Base-by-base conservation (phyloP, 2,329 filamentous ascomycete species). In the Helotiales sp. region DNA sequence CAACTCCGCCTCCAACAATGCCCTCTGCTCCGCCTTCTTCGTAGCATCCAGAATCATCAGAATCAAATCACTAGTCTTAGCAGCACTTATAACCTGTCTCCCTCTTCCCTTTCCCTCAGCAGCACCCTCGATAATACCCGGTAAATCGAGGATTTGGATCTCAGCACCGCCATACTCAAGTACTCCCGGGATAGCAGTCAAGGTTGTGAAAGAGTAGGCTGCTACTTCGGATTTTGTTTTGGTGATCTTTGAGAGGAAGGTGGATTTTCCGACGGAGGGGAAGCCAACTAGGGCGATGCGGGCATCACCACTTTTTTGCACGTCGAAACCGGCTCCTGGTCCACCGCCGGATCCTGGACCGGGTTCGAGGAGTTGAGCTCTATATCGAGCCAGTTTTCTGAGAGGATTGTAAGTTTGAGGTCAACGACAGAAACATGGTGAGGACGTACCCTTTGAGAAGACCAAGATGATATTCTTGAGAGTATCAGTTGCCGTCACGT, bases 281-380 rank as follows among this genome's bases (percentile, higher is more conserved):
- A 99, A 99, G n/a, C 95, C 95, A 54, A 99, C 96, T 2, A 99
- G 85, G 1, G 96, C 92, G 76, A 99, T 98, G 70, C 95, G 87
- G 13, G 95, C 95, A 79, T 99, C 95, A 63, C 95, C 95, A 65
- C 89, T 93, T 77, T 99, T 99, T 73, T 89, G 95, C 40, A 99
- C 95, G 71, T 93, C 90, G 73, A 96, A 99, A 9, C 95, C 95
- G 2, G 88, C 77, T 24, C 95, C 93, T 15, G 86, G 89, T 10
- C 90, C 88, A 15, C 85, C 83, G 33, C 91, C 90, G 9, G 90
- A 80, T 38, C 93, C 93, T 2, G 89, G 87, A 0, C 84, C 87
- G 44, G 95, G 95, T 71, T 99, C 95, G 34, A 99, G 85, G 19
- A 99, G 86, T 72, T 99, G 95, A 25, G 95, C 96, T 72, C 95